These are phyloP conservation scores for Scutellaria minor DNA, from an alignment of 257 asterid species.

Conservation along the genomic window DNA sequence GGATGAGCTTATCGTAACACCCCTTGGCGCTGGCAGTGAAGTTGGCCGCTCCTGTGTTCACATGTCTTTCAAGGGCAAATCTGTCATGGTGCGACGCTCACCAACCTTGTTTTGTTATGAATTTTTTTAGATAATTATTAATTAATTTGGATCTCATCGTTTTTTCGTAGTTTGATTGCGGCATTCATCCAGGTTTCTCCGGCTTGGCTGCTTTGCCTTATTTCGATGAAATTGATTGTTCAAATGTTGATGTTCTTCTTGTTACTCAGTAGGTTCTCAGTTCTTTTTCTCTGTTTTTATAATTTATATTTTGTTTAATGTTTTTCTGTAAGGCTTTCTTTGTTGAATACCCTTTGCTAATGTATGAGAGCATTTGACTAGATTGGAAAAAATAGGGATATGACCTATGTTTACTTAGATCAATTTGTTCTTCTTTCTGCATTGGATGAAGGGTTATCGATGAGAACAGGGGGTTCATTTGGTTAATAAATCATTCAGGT, in stretches of 20 bases:
- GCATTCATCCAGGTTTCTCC: slow-evolving; percentile 93
- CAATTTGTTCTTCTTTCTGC: background rate
- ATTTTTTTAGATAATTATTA: background rate
- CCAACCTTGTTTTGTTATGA: background rate
- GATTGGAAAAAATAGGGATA: no score
- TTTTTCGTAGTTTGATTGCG: slow-evolving; percentile 78
- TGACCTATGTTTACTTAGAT: no score
- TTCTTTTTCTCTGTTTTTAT: background rate
- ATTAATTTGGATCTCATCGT: background rate
- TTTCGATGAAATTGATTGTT: slow-evolving; percentile 94
- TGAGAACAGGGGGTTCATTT: background rate
- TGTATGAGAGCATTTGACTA: no score
- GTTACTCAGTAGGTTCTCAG: slow-evolving; percentile 73
- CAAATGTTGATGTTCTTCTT: slow-evolving; percentile 84
- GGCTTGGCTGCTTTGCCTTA: slow-evolving; percentile 99
- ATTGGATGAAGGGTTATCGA: no score
- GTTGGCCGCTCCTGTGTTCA: slow-evolving; percentile 95
- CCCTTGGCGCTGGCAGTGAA: slow-evolving; percentile 95
- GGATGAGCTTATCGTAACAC: slow-evolving; percentile 85
- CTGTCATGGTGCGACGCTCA: slow-evolving; percentile 60
- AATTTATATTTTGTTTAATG: background rate
- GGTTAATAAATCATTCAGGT: slow-evolving; percentile 9
- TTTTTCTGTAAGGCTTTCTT: background rate
- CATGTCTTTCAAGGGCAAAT: slow-evolving; percentile 93
- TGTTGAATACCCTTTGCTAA: background rate